Evolutionary conservation across 495 filamentous ascomycete genomes (phyloP).

Genomic region (Penicillium silybi): DNA sequence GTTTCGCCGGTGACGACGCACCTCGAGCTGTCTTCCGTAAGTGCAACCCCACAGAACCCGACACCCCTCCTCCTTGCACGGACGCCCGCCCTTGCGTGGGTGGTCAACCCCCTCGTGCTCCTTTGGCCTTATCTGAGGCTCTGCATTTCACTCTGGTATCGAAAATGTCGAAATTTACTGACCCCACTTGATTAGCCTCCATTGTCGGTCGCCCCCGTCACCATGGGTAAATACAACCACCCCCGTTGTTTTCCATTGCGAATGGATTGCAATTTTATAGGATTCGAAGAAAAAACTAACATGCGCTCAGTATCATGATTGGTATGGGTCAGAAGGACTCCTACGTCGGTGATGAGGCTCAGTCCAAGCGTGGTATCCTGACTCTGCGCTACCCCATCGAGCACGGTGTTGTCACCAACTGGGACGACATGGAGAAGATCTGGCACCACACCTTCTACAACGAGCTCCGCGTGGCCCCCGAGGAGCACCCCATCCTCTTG

Average conservation of each 20-base stretch:
- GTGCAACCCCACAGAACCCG: slow-evolving; percentile 45
- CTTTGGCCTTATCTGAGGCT: not conserved
- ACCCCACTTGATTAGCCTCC: slow-evolving; percentile 61
- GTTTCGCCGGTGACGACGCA: slow-evolving; percentile 99
- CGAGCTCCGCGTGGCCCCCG: slow-evolving; percentile 98
- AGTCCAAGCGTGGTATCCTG: slow-evolving; percentile 99
- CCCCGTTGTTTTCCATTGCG: slow-evolving; percentile 22
- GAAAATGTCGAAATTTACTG: slow-evolving; percentile 15
- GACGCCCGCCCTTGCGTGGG: slow-evolving; percentile 30
- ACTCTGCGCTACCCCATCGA: slow-evolving; percentile 99
- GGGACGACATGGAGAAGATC: slow-evolving; percentile 99
- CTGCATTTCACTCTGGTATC: not conserved
- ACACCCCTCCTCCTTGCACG: slow-evolving; percentile 15
- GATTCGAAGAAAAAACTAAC: slow-evolving; percentile 21
- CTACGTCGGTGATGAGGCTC: slow-evolving; percentile 98
- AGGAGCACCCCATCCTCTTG: slow-evolving; percentile 99
- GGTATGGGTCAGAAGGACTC: slow-evolving; percentile 99
- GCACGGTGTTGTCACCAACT: slow-evolving; percentile 99
- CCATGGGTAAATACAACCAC: slow-evolving; percentile 78
- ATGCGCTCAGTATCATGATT: slow-evolving; percentile 88
- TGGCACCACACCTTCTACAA: slow-evolving; percentile 99
- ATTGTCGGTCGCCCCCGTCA: slow-evolving; percentile 99
- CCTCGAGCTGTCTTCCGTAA: slow-evolving; percentile 99
- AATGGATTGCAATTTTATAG: not conserved
- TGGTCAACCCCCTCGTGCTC: slow-evolving; percentile 1